Conservation (phyloP, 2,329 filamentous ascomycete genomes). For the Fusarium sp. region DNA sequence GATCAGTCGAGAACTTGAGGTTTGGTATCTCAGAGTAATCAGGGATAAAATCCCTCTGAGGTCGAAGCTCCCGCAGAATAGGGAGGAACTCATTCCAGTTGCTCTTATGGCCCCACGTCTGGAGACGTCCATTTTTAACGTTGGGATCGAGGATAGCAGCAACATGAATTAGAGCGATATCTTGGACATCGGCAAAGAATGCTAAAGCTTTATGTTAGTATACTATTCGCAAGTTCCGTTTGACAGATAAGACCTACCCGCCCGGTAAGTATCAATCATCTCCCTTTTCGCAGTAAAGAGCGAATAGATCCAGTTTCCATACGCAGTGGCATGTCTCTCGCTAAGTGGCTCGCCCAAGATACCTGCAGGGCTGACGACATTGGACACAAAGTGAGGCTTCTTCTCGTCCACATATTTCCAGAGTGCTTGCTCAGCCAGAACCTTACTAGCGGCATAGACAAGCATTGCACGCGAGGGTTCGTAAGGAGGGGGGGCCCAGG, state of each 20-base stretch:
- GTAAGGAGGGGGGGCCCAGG: slow-evolving; percentile 49
- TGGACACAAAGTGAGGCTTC: not conserved
- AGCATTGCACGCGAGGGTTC: slow-evolving; percentile 16
- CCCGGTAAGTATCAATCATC: not conserved
- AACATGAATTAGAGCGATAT: too few species aligned
- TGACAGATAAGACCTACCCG: not conserved
- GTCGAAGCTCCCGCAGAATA: too few species aligned
- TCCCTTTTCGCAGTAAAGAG: not conserved
- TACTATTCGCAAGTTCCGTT: not conserved
- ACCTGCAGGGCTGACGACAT: not conserved
- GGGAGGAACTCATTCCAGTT: too few species aligned
- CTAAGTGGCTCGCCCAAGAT: not conserved
- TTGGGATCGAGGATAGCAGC: too few species aligned
- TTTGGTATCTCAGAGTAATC: too few species aligned
- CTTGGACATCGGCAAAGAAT: not conserved
- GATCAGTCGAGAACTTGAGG: slow-evolving; percentile 12
- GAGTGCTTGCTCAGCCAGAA: slow-evolving; percentile 48
- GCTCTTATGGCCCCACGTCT: too few species aligned
- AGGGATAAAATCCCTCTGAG: too few species aligned
- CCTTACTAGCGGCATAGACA: slow-evolving; percentile 52
- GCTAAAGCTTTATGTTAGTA: not conserved
- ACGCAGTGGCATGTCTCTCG: not conserved
- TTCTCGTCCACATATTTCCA: slow-evolving; percentile 49
- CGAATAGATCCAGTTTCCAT: not conserved
- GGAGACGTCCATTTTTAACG: too few species aligned